phyloP scores from a whole-genome alignment of 1,284 basidiomycete genomes.

The Malassezia cuniculi region DNA sequence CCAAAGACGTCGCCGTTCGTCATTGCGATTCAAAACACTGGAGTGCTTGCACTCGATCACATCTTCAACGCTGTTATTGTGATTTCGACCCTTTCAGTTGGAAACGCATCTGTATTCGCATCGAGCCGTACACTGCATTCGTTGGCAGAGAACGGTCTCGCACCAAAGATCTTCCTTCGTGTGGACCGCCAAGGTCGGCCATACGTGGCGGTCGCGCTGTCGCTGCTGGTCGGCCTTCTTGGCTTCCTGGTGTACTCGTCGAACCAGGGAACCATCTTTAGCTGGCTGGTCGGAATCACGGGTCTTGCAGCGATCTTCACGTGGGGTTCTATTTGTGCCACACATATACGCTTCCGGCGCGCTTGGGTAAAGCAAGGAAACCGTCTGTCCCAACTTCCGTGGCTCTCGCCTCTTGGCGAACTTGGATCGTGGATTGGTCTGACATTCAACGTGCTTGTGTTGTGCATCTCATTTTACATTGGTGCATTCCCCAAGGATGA shows the following conservation, averaged over 20 bases:
- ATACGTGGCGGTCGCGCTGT: conserved; percentile 45
- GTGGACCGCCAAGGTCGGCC: conserved; percentile 51
- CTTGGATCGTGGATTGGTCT: conserved; percentile 48
- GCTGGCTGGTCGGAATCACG: conserved; percentile 49
- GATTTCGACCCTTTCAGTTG: conserved; percentile 46
- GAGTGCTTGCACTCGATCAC: conserved; percentile 47
- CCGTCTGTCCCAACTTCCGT: conserved; percentile 49
- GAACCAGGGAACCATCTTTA: conserved; percentile 44
- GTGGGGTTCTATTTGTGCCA: conserved; percentile 37
- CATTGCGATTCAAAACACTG: conserved; percentile 47
- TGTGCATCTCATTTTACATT: conserved; percentile 22
- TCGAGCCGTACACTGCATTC: conserved; percentile 45
- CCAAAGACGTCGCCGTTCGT: conserved; percentile 50
- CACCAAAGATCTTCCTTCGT: conserved; percentile 45
- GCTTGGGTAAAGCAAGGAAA: conserved; percentile 50
- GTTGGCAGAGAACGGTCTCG: conserved; percentile 45
- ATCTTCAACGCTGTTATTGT: conserved; percentile 49
- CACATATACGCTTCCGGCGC: conserved; percentile 47
- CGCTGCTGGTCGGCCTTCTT: conserved; percentile 34
- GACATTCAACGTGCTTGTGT: conserved; percentile 33
- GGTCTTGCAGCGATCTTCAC: conserved; percentile 51
- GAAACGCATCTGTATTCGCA: conserved; percentile 46
- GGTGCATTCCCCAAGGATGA: conserved; percentile 35
- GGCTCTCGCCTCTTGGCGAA: conserved; percentile 48
- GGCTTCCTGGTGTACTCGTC: conserved; percentile 39